Evolutionary conservation across 208 protist species (phyloP).

Genomic region (Leishmania arabica): DNA sequence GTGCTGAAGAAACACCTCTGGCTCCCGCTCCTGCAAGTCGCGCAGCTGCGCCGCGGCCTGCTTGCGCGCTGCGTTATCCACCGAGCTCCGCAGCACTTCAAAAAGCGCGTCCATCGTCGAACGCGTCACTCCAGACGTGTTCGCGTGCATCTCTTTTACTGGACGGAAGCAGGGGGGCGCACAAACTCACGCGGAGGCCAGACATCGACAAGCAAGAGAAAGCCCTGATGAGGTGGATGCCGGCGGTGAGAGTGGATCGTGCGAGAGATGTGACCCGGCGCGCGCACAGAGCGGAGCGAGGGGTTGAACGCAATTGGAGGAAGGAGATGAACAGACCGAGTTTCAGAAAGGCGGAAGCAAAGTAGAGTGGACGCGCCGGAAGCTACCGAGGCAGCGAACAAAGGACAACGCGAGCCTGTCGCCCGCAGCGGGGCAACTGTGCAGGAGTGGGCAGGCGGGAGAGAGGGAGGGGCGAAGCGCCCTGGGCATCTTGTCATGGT

Average conservation of each 20-base stretch:
- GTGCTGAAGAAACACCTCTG: constrained; percentile 61
- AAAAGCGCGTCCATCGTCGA: constrained; percentile 63
- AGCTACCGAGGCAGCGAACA: not conserved
- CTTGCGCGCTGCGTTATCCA: constrained; percentile 68
- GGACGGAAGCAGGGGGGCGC: not conserved
- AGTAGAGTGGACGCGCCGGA: not conserved
- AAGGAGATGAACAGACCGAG: not conserved
- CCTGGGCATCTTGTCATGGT: not conserved
- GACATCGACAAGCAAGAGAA: not conserved
- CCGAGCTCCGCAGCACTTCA: constrained; percentile 50
- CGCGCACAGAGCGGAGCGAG: not conserved
- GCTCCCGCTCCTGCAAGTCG: constrained; percentile 53
- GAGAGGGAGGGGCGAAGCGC: not conserved
- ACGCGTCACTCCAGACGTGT: not conserved
- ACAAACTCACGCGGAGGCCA: not conserved
- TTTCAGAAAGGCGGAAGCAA: not conserved
- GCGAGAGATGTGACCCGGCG: not conserved
- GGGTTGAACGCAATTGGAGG: not conserved
- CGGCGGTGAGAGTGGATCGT: not conserved
- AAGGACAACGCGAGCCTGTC: not conserved
- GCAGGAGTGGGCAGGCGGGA: not conserved
- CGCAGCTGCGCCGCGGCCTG: constrained; percentile 52
- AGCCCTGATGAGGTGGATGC: not conserved
- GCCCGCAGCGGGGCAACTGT: not conserved
- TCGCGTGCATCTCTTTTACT: not conserved